phyloP scores from a whole-genome alignment of 2,329 filamentous ascomycete species.

The Aspergillus arachidicola region DNA sequence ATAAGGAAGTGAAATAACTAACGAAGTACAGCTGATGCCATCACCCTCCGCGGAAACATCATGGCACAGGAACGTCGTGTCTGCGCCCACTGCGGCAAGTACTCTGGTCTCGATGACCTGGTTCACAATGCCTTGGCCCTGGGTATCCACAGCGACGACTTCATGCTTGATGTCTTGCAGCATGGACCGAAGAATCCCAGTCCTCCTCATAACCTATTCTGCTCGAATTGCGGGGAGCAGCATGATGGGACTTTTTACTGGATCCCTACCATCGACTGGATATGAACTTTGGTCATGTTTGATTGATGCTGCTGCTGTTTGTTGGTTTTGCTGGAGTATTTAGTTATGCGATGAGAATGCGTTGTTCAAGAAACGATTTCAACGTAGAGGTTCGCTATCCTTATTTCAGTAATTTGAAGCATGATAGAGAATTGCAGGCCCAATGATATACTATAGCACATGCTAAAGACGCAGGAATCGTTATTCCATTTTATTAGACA shows the following conservation, averaged over 20 bases:
- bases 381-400: not conserved
- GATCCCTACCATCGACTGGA: not conserved
- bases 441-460: not conserved
- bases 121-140: not conserved
- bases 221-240: not conserved
- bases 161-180: conserved; percentile 9
- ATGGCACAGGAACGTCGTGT: not conserved
- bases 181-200: conserved; percentile 5
- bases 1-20: not conserved
- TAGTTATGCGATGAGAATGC: not conserved
- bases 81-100: conserved; percentile 5
- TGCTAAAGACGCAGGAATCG: not conserved
- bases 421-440: not conserved
- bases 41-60: not conserved
- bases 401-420: not conserved
- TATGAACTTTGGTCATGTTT: not conserved
- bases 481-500: not conserved
- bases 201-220: not conserved
- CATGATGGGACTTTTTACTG: not conserved
- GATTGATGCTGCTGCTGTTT: not conserved
- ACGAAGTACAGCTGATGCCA: not conserved
- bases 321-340: not conserved
- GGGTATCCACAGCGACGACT: conserved; percentile 2
- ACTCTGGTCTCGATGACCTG: conserved; percentile 9
- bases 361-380: not conserved